Base-by-base conservation (phyloP, 2,329 filamentous ascomycete species). In the Aspergillus sp. region DNA sequence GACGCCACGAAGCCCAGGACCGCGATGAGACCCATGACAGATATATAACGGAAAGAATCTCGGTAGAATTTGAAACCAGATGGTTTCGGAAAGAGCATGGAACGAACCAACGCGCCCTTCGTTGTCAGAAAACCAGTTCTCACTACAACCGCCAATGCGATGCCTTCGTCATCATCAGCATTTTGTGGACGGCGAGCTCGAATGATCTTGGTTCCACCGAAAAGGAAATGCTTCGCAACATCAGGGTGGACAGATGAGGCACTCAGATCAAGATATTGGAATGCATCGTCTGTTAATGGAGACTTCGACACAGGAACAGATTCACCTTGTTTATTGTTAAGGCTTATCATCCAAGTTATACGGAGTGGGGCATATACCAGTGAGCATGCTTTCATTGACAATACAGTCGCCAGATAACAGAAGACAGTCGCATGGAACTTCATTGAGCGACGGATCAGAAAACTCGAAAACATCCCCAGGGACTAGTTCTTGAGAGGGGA, bases 371-470 rank as follows among this genome's bases (percentile, higher is more conserved):
- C 26, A 52, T 61, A 53, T 61, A 77, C 74, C 81, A 35, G 93
- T 98, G 33, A 98, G 79, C 93, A 98, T 98, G 70, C 93, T 97
- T 69, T 98, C 93, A 60, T 98, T 98, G 54, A 98, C 90, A 52
- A 98, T 97, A 60, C 90, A 96, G 68, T 98, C 94, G 36, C 93
- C 94, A 44, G 87, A 88, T 0, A 98, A 76, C 4, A 98, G 72
- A 32, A 98, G 73, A 65, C 91, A 94, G 66, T 98, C 93, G 59
- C 88, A 93, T 1, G 93, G 93, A 52, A 97, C 86, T 57, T 94
- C 87, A 3, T 80, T 80, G 28, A 98, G 74, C 10, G 84, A 88
- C 2, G 93, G 93, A 65, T 98, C 94, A 48, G 91, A 96, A 43
- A 98, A 80, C 72, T 98, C 93, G 68, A 95, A 98, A 5, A 98